Percentiles rank a stretch among this genome's conserved stretches.
Conservation (phyloP, 306 rosid species). For the Quercus engelmannii region DNA sequence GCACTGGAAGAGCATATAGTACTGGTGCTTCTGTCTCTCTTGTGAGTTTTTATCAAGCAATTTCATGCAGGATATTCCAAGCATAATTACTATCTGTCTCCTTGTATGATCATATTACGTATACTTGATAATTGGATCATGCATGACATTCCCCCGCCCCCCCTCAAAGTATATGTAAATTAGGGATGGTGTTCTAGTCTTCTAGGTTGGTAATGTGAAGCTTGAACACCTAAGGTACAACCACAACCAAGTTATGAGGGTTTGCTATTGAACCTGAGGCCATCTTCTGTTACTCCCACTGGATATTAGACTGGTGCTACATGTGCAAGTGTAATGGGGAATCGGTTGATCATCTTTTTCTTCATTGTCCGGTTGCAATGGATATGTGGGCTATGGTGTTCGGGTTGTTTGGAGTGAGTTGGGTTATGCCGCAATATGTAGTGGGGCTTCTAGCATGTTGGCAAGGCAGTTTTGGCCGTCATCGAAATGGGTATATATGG, state of each 20-base stretch:
- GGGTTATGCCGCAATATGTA: too few relatives aligned
- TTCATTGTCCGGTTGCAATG: too few relatives aligned
- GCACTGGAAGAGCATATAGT: conserved; percentile 92
- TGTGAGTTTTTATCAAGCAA: conserved; percentile 49
- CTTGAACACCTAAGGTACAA: too few relatives aligned
- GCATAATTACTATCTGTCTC: not conserved
- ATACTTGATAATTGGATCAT: not conserved
- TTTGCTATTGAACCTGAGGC: not conserved
- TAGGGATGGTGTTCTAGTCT: not conserved
- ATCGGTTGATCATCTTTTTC: too few relatives aligned
- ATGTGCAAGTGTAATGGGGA: too few relatives aligned
- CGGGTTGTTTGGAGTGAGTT: too few relatives aligned
- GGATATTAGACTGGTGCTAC: too few relatives aligned
- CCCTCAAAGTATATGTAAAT: not conserved
- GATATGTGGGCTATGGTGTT: too few relatives aligned
- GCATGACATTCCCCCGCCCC: not conserved
- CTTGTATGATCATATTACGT: not conserved
- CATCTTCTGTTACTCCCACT: not conserved
- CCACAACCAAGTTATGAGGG: not conserved
- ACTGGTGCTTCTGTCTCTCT: conserved; percentile 86
- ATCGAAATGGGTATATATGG: too few relatives aligned
- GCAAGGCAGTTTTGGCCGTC: too few relatives aligned
- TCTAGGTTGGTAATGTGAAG: too few relatives aligned
- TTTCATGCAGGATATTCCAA: not conserved
- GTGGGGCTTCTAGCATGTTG: too few relatives aligned